Base-by-base conservation (phyloP, 371 early-diverging fungal species). In the Entomophthora muscae region DNA sequence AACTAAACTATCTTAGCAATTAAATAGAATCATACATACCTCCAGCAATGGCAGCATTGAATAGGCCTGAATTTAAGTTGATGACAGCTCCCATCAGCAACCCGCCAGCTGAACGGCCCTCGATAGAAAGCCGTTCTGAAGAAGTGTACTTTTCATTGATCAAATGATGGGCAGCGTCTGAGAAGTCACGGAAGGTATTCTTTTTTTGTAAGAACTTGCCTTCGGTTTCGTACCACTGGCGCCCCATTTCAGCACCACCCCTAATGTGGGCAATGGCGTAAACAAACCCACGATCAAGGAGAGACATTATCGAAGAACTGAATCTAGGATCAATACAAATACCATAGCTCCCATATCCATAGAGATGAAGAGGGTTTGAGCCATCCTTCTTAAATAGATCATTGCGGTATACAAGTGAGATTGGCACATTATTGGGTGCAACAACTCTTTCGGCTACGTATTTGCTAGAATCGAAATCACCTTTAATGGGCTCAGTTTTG, bases 241-340 rank as follows among this genome's bases (percentile, higher is more conserved):
- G 78, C 5, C 79, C 82, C 76, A 80, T 72, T 32, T 82, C 83
- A 23, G 76, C 72, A 30, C 83, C 83, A 28, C 83, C 83, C 42
- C 83, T 71, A 22, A 79, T 74, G 68, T 82, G 83, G 1, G 82
- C 83, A 1, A 82, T 71, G 2, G 79, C 82, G 66, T 77, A 82
- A n/a, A 82, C 66, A 62, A 83, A 80, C n/a, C 83, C 83, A 3
- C 76, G 72, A 64, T 64, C 64, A 24, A 64, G n/a, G 7, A 56
- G 27, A 17, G 57, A 56, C 26, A 64, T n/a, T 1, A 64, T 28
- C 3, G 29, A 23, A 17, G 54, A 31, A 12, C 30, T 54, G 57
- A 64, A 64, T 13, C 22, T 26, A n/a, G 64, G 56, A 23, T 64
- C 64, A 21, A 64, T 56, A 22, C 5, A 29, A 12, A 56, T 10